Evolutionary conservation across 305 asterid genomes (phyloP).

Genomic region (Solanum hybrid): DNA sequence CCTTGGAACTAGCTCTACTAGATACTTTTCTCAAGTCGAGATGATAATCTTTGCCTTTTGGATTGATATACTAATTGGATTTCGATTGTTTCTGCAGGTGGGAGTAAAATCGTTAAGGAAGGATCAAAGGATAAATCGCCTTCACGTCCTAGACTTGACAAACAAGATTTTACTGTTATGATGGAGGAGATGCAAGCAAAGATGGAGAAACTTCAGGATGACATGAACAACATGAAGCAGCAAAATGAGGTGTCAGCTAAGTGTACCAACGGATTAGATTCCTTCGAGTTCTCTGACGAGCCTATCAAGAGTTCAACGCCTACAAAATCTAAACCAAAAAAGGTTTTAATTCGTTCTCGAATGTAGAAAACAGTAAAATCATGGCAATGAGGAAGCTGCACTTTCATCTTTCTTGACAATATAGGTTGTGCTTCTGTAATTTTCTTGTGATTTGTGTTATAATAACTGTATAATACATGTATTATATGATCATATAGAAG

Average conservation of each 20-base stretch:
- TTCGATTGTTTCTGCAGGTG: constrained; percentile 27
- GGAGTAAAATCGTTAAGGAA: constrained; percentile 29
- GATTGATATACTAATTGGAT: background rate
- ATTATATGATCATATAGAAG: background rate
- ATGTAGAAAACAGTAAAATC: constrained; percentile 20
- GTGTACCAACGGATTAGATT: constrained; percentile 25
- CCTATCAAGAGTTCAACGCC: constrained; percentile 26
- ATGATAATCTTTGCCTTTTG: background rate
- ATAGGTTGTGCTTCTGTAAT: background rate
- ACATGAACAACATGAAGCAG: constrained; percentile 23
- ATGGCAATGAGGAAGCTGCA: background rate
- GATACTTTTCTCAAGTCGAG: background rate
- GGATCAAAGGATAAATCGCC: constrained; percentile 25
- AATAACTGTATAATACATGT: background rate
- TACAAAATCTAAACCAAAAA: constrained; percentile 19
- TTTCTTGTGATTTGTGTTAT: background rate
- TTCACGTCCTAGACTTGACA: constrained; percentile 22
- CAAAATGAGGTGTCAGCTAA: constrained; percentile 16
- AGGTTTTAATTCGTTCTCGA: constrained; percentile 59
- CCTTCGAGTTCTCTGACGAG: constrained; percentile 21
- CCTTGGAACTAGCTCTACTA: background rate
- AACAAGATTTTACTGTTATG: constrained; percentile 19
- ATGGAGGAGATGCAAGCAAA: constrained; percentile 58
- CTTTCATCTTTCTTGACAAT: background rate
- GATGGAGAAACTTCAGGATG: constrained; percentile 47